Evolutionary conservation across 768 basidiomycete genomes (phyloP).

Genomic region (Kwoniella mangroviensis): DNA sequence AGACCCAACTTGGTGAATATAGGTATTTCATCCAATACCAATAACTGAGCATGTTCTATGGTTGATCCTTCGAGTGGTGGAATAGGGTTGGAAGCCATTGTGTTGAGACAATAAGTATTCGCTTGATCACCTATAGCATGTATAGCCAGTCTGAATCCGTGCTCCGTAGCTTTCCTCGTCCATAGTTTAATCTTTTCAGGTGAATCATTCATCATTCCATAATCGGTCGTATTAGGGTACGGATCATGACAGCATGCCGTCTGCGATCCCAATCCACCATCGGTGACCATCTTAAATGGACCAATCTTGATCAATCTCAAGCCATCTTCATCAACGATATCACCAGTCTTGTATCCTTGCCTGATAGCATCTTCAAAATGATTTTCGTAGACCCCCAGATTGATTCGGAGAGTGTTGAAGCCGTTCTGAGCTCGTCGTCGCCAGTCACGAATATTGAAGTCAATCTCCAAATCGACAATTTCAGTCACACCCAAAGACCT

Average conservation of each 20-base stretch:
- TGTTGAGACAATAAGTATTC: conserved; percentile 30
- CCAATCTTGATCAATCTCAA: conserved; percentile 35
- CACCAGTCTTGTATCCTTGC: conserved; percentile 8
- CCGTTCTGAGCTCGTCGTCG: conserved; percentile 24
- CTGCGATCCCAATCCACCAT: conserved; percentile 43
- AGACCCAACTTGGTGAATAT: conserved; percentile 36
- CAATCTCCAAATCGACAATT: conserved; percentile 50
- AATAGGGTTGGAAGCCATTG: not conserved
- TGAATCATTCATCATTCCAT: conserved; percentile 24
- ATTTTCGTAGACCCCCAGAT: not conserved
- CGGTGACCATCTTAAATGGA: conserved; percentile 39
- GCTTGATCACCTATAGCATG: conserved; percentile 50
- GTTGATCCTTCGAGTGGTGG: conserved; percentile 22
- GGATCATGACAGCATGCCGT: conserved; percentile 45
- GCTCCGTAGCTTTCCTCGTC: conserved; percentile 15
- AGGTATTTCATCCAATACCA: conserved; percentile 35
- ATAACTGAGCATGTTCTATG: conserved; percentile 50
- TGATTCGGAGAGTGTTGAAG: not conserved
- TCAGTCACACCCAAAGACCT: conserved; percentile 43
- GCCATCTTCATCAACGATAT: conserved; percentile 31
- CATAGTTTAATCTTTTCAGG: conserved; percentile 23
- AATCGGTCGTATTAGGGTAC: conserved; percentile 32
- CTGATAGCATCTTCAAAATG: conserved; percentile 1
- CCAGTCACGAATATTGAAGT: conserved; percentile 34
- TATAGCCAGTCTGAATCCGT: conserved; percentile 38